Evolutionary conservation across 2,329 filamentous ascomycete species (phyloP).

Genomic region (Zasmidium cellare): DNA sequence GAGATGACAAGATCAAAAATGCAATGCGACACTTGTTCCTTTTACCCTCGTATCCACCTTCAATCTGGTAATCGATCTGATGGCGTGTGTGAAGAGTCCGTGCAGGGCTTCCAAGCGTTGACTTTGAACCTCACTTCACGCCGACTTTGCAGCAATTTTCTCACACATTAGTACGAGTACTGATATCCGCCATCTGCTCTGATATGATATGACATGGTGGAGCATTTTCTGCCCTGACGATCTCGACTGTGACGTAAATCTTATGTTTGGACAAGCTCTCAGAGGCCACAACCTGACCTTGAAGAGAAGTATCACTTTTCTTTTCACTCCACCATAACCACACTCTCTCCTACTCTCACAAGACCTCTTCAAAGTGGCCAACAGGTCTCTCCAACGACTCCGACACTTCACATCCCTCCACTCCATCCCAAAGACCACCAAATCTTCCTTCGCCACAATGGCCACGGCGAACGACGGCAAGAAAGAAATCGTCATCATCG

Average conservation of each 20-base stretch:
- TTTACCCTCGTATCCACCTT: slow-evolving; percentile 8
- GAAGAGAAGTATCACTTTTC: slow-evolving; percentile 4
- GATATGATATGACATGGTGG: not conserved
- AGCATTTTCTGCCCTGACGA: slow-evolving; percentile 9
- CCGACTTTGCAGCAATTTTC: too few relatives aligned
- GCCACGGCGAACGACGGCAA: slow-evolving; percentile 25
- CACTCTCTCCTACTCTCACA: not conserved
- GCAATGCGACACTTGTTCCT: slow-evolving; percentile 18
- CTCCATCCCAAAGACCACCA: not conserved
- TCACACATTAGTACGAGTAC: too few relatives aligned
- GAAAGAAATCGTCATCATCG: slow-evolving; percentile 45
- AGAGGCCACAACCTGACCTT: not conserved
- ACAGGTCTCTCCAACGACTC: not conserved
- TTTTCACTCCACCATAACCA: not conserved
- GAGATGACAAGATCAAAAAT: slow-evolving; percentile 27
- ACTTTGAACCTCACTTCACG: not conserved
- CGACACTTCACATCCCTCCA: not conserved
- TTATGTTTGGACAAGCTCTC: not conserved
- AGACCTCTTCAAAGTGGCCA: slow-evolving; percentile 2
- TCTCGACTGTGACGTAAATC: slow-evolving; percentile 14
- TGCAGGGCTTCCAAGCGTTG: not conserved
- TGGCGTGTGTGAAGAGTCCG: slow-evolving; percentile 4
- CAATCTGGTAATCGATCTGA: too few relatives aligned
- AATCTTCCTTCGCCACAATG: slow-evolving; percentile 26
- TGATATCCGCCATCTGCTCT: too few relatives aligned